Base-by-base conservation (phyloP, 176 grass and related monocot species). In the Ensete glaucum region DNA sequence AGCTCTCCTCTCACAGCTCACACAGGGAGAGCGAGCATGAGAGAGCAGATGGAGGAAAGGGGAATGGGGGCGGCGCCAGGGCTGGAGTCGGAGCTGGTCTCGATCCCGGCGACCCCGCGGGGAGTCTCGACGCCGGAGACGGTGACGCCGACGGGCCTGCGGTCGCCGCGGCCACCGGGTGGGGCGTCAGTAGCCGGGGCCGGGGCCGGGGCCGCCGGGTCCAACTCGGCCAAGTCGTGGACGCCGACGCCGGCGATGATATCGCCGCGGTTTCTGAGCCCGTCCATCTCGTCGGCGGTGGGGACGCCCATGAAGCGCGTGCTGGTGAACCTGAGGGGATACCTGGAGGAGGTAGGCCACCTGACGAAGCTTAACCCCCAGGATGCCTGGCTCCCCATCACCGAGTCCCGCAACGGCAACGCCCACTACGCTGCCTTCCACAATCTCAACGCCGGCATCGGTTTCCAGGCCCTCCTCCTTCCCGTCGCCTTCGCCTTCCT, bases 291-390 rank as follows among this genome's bases (percentile, higher is more conserved):
- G 19, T 81, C 79, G 50, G 67, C 85, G 27, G 71, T 77, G 56
- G 92, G 87, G 11, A 91, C 90, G 62, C 94, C 94, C n/a, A 82
- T 83, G 77, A 87, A 89, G 54, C 79, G 94, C 23, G 83, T 98
- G 64, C 83, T 87, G 78, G 90, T 90, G 11, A 92, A 84, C 9
- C 94, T 98, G 81, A 82, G 91, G 16, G 90, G 86, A 0, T 98
- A 98, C 90, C 88, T 98, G 17, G 94, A 98, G 84, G 94, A 98
- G 72, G 94, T 98, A 49, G 94, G 94, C 22, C 94, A 98, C 87
- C 88, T 98, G 15, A 93, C 94, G 10, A 85, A 86, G 19, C 88
- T 98, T 10, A 92, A 98, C 84, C 90, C 90, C 58, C 94, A 92
- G 68, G 94, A 98, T 77, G 94, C 94, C 11, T 98, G 94, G 94